Conservation (phyloP, 139 green algal species). For the Gonium pectorale region DNA sequence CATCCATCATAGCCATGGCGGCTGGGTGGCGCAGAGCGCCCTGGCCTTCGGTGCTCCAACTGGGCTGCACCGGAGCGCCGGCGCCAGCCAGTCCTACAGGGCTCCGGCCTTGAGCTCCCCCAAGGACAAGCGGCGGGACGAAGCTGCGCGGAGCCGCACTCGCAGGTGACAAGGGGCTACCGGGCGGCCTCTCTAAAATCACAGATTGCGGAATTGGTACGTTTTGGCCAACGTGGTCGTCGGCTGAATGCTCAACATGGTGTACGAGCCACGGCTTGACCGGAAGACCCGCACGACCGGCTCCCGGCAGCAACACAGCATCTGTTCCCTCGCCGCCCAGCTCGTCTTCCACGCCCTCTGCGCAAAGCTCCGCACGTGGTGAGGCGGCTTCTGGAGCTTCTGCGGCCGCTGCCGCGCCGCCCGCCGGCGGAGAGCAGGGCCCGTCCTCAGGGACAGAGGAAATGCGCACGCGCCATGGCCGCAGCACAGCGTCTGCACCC, state of each 20-base stretch:
- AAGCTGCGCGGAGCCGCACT: too few species aligned
- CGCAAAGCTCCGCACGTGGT: too few species aligned
- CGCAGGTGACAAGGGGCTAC: too few species aligned
- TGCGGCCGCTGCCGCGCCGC: background rate
- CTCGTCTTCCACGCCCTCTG: background rate
- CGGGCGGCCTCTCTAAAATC: too few species aligned
- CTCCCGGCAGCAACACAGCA: background rate
- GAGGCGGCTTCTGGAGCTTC: too few species aligned
- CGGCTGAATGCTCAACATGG: background rate
- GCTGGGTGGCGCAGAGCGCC: background rate
- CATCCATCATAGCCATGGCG: slow-evolving; percentile 12
- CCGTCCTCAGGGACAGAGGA: slow-evolving; percentile 10
- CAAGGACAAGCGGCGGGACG: too few species aligned
- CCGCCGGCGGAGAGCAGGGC: background rate
- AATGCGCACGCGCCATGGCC: slow-evolving; percentile 35
- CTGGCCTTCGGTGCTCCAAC: too few species aligned
- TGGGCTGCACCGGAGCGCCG: too few species aligned
- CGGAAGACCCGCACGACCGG: background rate
- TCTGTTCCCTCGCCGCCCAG: too few species aligned
- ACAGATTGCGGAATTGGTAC: too few species aligned
- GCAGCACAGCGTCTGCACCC: background rate
- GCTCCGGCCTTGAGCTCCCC: too few species aligned
- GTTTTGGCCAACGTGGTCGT: background rate
- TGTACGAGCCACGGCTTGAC: slow-evolving; percentile 31
- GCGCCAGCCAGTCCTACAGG: too few species aligned